Evolutionary conservation across 179 eudicot genomes (phyloP).

Genomic region (Silene vulgaris): DNA sequence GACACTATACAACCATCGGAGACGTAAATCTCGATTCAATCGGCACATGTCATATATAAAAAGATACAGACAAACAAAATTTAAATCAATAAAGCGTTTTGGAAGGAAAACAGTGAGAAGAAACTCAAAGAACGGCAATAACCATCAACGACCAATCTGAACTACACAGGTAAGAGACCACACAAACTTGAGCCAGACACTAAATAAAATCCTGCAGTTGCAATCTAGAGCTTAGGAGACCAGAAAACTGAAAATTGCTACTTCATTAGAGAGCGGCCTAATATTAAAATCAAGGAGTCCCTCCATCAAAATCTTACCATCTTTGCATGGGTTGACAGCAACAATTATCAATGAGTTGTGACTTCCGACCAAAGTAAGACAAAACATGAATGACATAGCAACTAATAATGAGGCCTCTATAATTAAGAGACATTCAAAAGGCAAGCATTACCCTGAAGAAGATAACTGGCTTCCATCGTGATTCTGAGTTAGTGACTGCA

Average conservation of each 20-base stretch:
- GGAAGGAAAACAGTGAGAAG: slow-evolving; percentile 4
- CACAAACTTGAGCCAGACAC: slow-evolving; percentile 2
- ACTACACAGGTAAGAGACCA: neutral
- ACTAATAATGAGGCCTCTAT: neutral
- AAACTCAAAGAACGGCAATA: neutral
- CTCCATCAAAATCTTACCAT: neutral
- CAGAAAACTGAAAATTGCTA: neutral
- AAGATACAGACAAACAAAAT: neutral
- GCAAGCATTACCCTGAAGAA: slow-evolving; percentile 42
- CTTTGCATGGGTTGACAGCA: slow-evolving; percentile 6
- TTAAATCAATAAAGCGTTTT: neutral
- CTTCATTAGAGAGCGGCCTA: neutral
- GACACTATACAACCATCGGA: neutral
- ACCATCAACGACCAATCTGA: neutral
- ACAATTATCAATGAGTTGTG: neutral
- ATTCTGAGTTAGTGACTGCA: slow-evolving; percentile 49
- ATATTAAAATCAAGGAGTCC: neutral
- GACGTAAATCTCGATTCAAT: neutral
- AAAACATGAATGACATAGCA: neutral
- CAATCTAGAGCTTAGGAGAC: neutral
- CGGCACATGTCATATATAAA: neutral
- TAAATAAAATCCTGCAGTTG: slow-evolving; percentile 1
- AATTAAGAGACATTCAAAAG: neutral
- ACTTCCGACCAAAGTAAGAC: neutral
- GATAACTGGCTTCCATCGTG: slow-evolving; percentile 23